Percentiles rank a stretch among this genome's conserved stretches.
phyloP scores from a whole-genome alignment of 352 stramenopile species.

The Phytophthora macrochlamydospora region DNA sequence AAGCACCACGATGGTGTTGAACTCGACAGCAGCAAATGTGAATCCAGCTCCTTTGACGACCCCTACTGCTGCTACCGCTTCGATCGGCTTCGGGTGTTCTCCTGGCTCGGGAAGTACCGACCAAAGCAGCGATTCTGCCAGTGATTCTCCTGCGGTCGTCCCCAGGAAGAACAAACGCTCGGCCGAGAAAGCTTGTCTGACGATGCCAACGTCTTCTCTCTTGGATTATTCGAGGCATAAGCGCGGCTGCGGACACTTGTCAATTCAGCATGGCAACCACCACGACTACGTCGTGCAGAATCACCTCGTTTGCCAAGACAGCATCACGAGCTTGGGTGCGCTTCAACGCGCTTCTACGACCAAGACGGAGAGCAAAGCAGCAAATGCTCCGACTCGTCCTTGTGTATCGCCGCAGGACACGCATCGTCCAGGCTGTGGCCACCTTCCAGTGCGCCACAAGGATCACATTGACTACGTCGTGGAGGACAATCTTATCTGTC shows the following conservation, averaged over 20 bases:
- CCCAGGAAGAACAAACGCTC: conserved; percentile 24
- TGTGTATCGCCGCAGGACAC: conserved; percentile 43
- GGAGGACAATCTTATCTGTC: conserved; percentile 80
- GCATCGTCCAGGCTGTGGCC: conserved; percentile 71
- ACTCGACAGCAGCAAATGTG: background rate
- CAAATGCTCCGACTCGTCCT: conserved; percentile 4
- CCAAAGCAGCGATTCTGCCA: background rate
- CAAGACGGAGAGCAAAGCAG: conserved; percentile 14
- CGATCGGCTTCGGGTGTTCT: conserved; percentile 4
- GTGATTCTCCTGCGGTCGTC: conserved; percentile 12
- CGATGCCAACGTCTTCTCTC: conserved; percentile 35
- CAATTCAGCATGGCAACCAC: conserved; percentile 80
- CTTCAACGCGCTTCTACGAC: conserved; percentile 17
- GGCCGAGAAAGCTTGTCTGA: conserved; percentile 31
- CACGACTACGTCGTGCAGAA: conserved; percentile 86
- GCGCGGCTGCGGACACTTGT: conserved; percentile 70
- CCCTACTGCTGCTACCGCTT: background rate
- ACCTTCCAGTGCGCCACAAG: conserved; percentile 73
- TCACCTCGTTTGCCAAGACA: conserved; percentile 80
- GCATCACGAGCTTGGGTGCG: conserved; percentile 56
- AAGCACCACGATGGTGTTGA: conserved; percentile 2
- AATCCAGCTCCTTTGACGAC: background rate
- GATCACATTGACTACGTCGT: conserved; percentile 88
- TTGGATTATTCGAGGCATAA: conserved; percentile 69
- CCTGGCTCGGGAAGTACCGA: background rate